A percentile compares a stretch with the other conserved stretches of the same genome.
phyloP scores from a whole-genome alignment of 768 basidiomycete species.

The Tricholomella constricta region DNA sequence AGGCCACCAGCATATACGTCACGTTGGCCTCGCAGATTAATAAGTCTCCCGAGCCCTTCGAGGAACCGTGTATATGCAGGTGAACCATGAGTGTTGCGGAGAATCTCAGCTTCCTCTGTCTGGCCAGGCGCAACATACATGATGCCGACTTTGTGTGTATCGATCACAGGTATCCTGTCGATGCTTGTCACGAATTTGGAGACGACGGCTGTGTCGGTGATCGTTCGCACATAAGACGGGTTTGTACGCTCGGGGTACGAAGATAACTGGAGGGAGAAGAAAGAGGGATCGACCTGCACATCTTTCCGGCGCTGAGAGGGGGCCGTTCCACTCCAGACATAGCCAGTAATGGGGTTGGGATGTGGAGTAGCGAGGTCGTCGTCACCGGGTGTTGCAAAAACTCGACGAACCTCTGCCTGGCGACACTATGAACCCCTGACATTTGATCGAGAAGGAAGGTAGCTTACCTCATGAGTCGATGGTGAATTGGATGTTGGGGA shows the following conservation, averaged over 20 bases:
- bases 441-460: background rate
- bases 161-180: constrained; percentile 90
- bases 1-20: constrained; percentile 94
- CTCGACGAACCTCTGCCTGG: constrained; percentile 29
- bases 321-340: constrained; percentile 84
- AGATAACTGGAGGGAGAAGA: constrained; percentile 84
- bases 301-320: constrained; percentile 90
- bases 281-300: constrained; percentile 82
- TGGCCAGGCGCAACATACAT: constrained; percentile 96
- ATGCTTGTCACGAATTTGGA: constrained; percentile 64
- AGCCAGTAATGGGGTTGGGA: constrained; percentile 80
- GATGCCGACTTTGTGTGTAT: constrained; percentile 95
- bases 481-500: constrained; percentile 19
- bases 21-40: constrained; percentile 84
- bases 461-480: constrained; percentile 19
- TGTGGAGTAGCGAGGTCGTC: constrained; percentile 32
- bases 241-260: constrained; percentile 52
- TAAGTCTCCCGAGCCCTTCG: constrained; percentile 84
- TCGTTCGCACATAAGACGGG: constrained; percentile 41
- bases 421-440: background rate
- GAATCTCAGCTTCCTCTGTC: constrained; percentile 78
- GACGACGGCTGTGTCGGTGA: constrained; percentile 55
- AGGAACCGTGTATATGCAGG: constrained; percentile 94
- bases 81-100: constrained; percentile 89
- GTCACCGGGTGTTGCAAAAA: constrained; percentile 21